Conservation (phyloP, 2,329 filamentous ascomycete genomes). For the Trematosphaeria pertusa region DNA sequence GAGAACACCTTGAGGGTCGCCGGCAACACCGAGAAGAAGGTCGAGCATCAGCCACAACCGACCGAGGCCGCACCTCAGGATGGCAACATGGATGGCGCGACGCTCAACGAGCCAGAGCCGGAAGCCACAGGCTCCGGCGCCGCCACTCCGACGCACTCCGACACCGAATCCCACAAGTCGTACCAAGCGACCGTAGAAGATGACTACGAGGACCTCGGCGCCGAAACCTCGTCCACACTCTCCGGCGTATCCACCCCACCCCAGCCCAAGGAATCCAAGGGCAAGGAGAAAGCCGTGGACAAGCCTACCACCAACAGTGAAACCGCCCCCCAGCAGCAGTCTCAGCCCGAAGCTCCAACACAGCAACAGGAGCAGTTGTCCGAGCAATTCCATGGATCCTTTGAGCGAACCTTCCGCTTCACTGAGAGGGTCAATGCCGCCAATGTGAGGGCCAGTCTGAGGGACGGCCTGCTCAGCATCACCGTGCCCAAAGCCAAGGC, state of each 20-base stretch:
- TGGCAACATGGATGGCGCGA: conserved; percentile 27
- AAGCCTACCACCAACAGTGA: conserved; percentile 13
- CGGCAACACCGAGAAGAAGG: conserved; percentile 36
- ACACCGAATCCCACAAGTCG: conserved; percentile 40
- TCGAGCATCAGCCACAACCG: conserved; percentile 15
- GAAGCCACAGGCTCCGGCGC: conserved; percentile 14
- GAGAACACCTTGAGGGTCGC: conserved; percentile 42
- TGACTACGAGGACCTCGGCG: conserved; percentile 45
- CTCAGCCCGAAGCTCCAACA: conserved; percentile 11
- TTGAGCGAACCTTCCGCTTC: conserved; percentile 73
- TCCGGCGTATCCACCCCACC: conserved; percentile 26
- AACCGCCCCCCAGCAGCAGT: conserved; percentile 19
- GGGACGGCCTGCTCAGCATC: conserved; percentile 70
- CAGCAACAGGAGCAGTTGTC: conserved; percentile 51
- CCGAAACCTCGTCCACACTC: conserved; percentile 36
- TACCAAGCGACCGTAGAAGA: conserved; percentile 47
- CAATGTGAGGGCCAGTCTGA: conserved; percentile 66
- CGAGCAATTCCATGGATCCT: conserved; percentile 71
- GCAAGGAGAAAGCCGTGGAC: conserved; percentile 38
- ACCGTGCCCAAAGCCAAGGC: conserved; percentile 67
- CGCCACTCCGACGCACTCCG: conserved; percentile 29
- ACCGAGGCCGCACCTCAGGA: conserved; percentile 10
- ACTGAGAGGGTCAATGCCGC: conserved; percentile 69
- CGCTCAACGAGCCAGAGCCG: conserved; percentile 27
- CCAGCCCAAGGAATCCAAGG: conserved; percentile 31